These are phyloP conservation scores for Ophiostoma himal-ulmi DNA, from an alignment of 2,329 filamentous ascomycete species.

Conservation along the genomic window DNA sequence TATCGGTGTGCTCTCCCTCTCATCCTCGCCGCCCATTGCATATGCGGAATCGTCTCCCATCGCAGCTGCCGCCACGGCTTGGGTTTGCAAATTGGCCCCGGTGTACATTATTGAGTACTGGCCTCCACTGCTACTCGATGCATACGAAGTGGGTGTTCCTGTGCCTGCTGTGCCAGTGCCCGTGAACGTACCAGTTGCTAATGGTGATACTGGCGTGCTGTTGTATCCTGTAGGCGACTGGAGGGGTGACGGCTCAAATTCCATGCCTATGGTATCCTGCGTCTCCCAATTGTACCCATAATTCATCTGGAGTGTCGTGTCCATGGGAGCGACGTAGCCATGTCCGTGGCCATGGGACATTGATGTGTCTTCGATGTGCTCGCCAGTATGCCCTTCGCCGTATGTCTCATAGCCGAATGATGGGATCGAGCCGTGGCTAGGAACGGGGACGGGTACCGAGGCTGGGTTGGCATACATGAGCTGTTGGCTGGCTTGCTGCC, in stretches of 20 bases:
- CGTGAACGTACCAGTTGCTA: neutral
- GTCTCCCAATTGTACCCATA: slow-evolving; percentile 16
- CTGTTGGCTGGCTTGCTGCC: slow-evolving; percentile 10
- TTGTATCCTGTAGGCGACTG: neutral
- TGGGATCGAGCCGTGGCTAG: neutral
- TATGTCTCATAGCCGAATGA: slow-evolving; percentile 12
- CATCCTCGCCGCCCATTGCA: neutral
- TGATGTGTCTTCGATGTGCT: neutral
- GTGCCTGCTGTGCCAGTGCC: neutral
- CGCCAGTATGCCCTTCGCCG: slow-evolving; percentile 1
- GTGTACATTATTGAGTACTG: slow-evolving; percentile 10
- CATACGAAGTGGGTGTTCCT: slow-evolving; percentile 4
- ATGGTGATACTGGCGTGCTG: neutral
- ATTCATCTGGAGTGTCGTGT: neutral
- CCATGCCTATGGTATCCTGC: neutral
- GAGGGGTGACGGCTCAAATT: neutral
- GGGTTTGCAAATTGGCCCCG: neutral
- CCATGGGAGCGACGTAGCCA: neutral
- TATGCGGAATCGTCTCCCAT: neutral
- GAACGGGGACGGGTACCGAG: neutral
- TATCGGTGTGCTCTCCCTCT: neutral
- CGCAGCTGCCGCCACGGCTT: neutral
- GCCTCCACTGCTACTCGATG: slow-evolving; percentile 17
- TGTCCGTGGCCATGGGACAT: neutral
- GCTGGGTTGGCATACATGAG: neutral